Base-by-base conservation (phyloP, 2,329 filamentous ascomycete species). In the Ophiosphaerella korrae region DNA sequence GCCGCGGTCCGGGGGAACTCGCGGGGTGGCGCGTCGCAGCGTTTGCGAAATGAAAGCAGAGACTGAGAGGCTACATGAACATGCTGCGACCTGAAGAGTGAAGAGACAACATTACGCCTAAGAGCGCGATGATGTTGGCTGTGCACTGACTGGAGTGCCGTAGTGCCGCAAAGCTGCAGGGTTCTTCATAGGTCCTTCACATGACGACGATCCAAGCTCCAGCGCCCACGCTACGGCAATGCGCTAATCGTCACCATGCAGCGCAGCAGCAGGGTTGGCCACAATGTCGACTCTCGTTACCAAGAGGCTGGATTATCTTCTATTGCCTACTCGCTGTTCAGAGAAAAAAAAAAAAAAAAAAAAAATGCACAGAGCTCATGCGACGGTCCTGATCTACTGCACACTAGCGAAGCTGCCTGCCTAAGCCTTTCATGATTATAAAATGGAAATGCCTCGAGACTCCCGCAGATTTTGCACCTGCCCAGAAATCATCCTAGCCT, bases 171-270 rank as follows among this genome's bases (percentile, higher is more conserved):
- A 48, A 34, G 33, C 50, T 52, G 50, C 57, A 57, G 46, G 60
- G 57, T 56, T 55, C 48, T 53, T 16, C 43, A 34, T 11, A 26
- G 42, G 38, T 18, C 46, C 53, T 58, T 56, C 57, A 59, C 54
- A 58, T 63, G 58, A 63, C 54, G 58, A 54, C 38, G 29, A 45
- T 48, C 53, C 51, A 41, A 59, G 54, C 56, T 16, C 34, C 12
- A 23, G n/a, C 37, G 42, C 11, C 26, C 8, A 16, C 12, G 21
- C 21, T 41, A 24, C 37, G 26, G 48, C 42, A 46, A 35, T 34
- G 35, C 60, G 53, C 57, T 63, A 60, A 43, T 47, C 21, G 45
- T 60, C 50, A 48, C 37, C 33, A 41, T 56, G 57, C 60, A 57
- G 59, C 47, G 13, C 9, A 26, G 39, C 7, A 29, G 41, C 23